Conservation (phyloP, 2,329 filamentous ascomycete species). For the Beauveria pseudobassiana region DNA sequence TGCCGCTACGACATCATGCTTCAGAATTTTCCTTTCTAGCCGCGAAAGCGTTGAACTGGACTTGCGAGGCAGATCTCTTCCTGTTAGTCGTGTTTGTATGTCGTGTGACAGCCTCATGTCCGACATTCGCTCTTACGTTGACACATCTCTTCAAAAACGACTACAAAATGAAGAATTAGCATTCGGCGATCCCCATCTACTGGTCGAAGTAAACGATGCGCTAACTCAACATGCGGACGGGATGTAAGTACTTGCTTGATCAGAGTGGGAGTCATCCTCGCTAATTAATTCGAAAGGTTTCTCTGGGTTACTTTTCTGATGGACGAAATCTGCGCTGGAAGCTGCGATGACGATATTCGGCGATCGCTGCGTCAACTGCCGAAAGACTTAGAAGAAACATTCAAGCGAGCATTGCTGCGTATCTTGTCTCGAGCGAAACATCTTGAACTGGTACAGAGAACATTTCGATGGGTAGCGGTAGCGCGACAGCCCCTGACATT, state of each 20-base stretch:
- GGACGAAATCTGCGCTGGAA: constrained; percentile 25
- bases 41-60: neutral
- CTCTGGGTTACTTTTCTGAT: constrained; percentile 32
- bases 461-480: constrained; percentile 19
- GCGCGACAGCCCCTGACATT: constrained; percentile 26
- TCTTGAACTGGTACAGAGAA: neutral
- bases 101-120: neutral
- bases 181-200: neutral
- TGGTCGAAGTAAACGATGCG: neutral
- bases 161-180: neutral
- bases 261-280: no score
- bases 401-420: neutral
- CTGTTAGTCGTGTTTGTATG: neutral
- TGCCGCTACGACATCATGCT: neutral
- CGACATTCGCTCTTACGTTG: neutral
- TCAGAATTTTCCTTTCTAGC: neutral
- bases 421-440: neutral
- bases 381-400: neutral
- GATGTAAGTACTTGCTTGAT: neutral
- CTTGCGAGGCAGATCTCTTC: neutral
- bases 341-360: constrained; percentile 18
- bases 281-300: constrained; percentile 23
- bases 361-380: neutral
- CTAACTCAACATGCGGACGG: neutral
- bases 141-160: neutral